Conservation (phyloP, 2,329 filamentous ascomycete species). For the Fusarium praegraminearum region DNA sequence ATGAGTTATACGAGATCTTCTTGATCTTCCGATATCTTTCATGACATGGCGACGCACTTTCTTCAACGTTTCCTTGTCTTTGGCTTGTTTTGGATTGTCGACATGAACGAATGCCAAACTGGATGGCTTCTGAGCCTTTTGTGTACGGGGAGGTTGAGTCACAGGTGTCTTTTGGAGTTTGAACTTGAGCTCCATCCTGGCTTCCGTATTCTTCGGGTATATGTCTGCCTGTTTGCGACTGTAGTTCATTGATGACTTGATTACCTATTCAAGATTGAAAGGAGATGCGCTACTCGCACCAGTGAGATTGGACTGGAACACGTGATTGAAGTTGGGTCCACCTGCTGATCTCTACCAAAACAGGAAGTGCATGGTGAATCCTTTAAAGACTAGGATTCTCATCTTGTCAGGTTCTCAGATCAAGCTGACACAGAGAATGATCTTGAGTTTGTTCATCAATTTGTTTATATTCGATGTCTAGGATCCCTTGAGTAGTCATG, state of each 20-base stretch:
- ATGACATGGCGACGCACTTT: constrained; percentile 45
- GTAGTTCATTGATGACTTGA: not conserved
- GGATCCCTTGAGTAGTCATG: too few relatives aligned
- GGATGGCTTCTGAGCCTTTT: not conserved
- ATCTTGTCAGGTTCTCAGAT: not conserved
- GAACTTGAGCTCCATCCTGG: constrained; percentile 16
- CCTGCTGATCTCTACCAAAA: not conserved
- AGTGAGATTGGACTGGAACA: not conserved
- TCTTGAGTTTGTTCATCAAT: too few relatives aligned
- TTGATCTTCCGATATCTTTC: constrained; percentile 32
- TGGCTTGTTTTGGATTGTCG: constrained; percentile 24
- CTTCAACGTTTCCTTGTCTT: constrained; percentile 21
- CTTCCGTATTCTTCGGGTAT: too few relatives aligned
- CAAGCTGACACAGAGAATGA: not conserved
- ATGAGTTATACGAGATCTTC: constrained; percentile 1
- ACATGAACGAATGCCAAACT: constrained; percentile 33
- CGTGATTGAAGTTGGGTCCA: not conserved
- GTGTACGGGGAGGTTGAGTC: not conserved
- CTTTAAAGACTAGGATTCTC: not conserved
- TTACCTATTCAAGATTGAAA: not conserved
- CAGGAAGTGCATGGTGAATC: not conserved
- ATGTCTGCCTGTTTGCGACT: too few relatives aligned
- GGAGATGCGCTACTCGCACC: not conserved
- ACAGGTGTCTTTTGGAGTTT: not conserved
- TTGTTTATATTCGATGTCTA: too few relatives aligned